Conservation (phyloP, 2,329 filamentous ascomycete species). For the Daldinia eschscholtzii region DNA sequence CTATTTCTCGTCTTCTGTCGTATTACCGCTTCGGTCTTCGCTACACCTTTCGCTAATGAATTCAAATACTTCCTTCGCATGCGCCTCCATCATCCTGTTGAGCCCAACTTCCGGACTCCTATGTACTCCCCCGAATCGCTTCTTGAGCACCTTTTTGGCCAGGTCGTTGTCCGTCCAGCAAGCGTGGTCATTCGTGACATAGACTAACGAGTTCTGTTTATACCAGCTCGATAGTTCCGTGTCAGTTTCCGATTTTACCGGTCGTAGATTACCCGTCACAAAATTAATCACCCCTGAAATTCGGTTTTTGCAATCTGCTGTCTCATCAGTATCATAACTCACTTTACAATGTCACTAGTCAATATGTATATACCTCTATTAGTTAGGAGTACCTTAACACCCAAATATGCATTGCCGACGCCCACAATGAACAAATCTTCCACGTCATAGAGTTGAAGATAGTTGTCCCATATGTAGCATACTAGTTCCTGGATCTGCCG, state of each 20-base stretch:
- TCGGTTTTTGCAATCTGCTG: conserved; percentile 71
- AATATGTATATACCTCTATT: conserved; percentile 71
- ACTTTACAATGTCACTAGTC: background rate
- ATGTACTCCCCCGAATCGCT: conserved; percentile 70
- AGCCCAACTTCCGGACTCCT: conserved; percentile 64
- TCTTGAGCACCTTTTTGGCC: conserved; percentile 69
- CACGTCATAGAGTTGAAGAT: conserved; percentile 81
- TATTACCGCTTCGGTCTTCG: conserved; percentile 56
- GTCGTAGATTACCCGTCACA: conserved; percentile 80
- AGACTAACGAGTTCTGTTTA: conserved; percentile 82
- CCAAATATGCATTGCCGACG: conserved; percentile 88
- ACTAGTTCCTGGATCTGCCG: conserved; percentile 78
- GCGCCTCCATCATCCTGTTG: conserved; percentile 68
- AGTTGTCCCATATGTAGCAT: conserved; percentile 96
- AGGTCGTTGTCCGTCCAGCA: conserved; percentile 78
- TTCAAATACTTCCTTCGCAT: conserved; percentile 63
- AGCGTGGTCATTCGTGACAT: conserved; percentile 79
- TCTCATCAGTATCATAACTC: conserved; percentile 25
- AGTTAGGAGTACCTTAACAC: conserved; percentile 83
- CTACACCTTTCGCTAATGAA: conserved; percentile 63
- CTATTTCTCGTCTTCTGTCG: conserved; percentile 64
- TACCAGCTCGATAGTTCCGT: conserved; percentile 84
- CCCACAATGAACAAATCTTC: conserved; percentile 88
- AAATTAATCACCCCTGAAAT: conserved; percentile 84
- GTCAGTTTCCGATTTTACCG: conserved; percentile 83